phyloP scores from a whole-genome alignment of 257 asterid genomes.

The Ballota nigra region DNA sequence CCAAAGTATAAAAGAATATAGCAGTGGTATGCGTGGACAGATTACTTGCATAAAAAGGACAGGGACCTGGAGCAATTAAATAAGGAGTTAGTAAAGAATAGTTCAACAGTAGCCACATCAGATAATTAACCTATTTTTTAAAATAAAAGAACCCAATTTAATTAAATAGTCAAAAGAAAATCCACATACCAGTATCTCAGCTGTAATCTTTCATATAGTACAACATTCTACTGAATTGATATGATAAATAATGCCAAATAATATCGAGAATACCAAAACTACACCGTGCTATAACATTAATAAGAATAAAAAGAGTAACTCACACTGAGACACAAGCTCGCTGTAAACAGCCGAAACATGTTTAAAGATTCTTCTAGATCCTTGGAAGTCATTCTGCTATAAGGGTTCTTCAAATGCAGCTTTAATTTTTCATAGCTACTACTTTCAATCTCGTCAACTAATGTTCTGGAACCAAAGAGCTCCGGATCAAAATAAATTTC shows the following conservation, averaged over 20 bases:
- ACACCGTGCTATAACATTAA: neutral
- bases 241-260: slow-evolving; percentile 6
- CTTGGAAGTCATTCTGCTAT: slow-evolving; percentile 83
- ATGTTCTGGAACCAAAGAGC: slow-evolving; percentile 76
- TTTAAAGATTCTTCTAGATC: slow-evolving; percentile 79
- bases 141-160: neutral
- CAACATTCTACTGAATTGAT: neutral
- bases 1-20: slow-evolving; percentile 74
- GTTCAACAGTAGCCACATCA: neutral
- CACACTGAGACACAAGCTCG: slow-evolving; percentile 87
- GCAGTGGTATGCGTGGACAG: slow-evolving; percentile 87
- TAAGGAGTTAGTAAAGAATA: slow-evolving; percentile 16
- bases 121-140: neutral
- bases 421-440: slow-evolving; percentile 68
- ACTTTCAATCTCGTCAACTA: slow-evolving; percentile 74
- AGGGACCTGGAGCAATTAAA: slow-evolving; percentile 65
- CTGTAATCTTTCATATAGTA: slow-evolving; percentile 7
- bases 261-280: slow-evolving; percentile 5
- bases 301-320: slow-evolving; percentile 36
- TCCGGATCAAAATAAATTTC: slow-evolving; percentile 90
- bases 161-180: slow-evolving; percentile 11
- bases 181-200: slow-evolving; percentile 13
- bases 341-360: slow-evolving; percentile 78
- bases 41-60: slow-evolving; percentile 83
- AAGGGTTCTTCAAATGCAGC: slow-evolving; percentile 74